Base-by-base conservation (phyloP, 2,329 filamentous ascomycete species). In the Fusarium mexicanum region DNA sequence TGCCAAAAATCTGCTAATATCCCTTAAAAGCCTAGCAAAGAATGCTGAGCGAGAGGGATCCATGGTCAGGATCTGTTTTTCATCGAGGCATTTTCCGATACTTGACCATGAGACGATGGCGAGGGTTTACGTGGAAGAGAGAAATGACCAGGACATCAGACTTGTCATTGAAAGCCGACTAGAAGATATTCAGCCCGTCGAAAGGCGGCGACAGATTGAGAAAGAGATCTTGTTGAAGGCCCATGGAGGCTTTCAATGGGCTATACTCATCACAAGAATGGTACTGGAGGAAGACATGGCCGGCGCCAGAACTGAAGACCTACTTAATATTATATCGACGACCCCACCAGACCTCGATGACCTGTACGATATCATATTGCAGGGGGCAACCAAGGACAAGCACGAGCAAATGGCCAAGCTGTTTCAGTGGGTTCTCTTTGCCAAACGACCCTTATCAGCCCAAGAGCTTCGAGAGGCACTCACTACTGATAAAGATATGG, bases 181-280 rank as follows among this genome's bases (percentile, higher is more conserved):
- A 0, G 24, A 33, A 2, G 22, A 35, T 0, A 1, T 65, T 6
- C 4, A 17, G 0, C 26, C 40, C 0, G 2, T 8, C 5, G 22
- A 29, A 5, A 62, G 14, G 2, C 9, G 57, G 6, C 18, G 29
- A 5, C 5, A 31, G 8, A 53, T 65, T 10, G 40, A 65, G 5
- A 29, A 31, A 2, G 40, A 47, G 4, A 35, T 65, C 0, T 3
- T 46, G 0, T 20, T 24, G 11, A 53, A 53, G 10, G 58, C 62
- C 0, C 46, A 53, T 4, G 58, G 62, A 5, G 47, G 47, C 1
- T 63, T 63, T 2, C 58, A 63, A 17, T 65, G 57, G 62, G 46
- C 46, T 2, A 65, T 65, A 5, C 26, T 65, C 3, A 20, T 40
- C 5, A 61, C 33, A 1, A n/a, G 31, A 4, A 62, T 53, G 13